Conservation (phyloP, 106 monocot genomes). For the Acanthochlamys bracteata region DNA sequence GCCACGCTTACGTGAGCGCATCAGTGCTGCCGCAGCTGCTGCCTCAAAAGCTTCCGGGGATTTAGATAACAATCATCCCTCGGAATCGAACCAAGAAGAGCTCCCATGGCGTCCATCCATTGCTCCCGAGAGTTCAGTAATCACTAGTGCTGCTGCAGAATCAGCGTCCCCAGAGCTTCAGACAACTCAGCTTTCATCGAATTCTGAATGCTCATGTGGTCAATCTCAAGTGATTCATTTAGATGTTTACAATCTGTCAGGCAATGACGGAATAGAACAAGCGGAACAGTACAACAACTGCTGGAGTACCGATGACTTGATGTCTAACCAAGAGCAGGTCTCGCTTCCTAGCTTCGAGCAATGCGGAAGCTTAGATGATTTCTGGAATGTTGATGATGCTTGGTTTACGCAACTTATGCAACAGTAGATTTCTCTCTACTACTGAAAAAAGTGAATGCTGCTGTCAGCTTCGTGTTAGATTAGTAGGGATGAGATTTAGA, state of each 20-base stretch:
- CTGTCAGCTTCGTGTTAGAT: neutral
- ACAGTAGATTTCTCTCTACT: too few species aligned
- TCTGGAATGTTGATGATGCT: neutral
- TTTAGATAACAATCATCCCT: neutral
- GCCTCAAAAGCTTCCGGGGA: neutral
- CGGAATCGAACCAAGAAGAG: too few species aligned
- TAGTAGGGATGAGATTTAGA: neutral
- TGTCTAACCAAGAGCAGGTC: neutral
- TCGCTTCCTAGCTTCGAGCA: neutral
- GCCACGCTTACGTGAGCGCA: conserved; percentile 22
- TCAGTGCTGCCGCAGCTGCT: conserved; percentile 12
- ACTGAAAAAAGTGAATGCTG: too few species aligned
- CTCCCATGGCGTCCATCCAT: too few species aligned
- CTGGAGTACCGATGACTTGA: neutral
- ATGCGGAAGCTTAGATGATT: neutral
- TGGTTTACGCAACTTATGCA: conserved; percentile 1
- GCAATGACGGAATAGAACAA: neutral
- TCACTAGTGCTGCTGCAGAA: neutral
- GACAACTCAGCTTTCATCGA: neutral
- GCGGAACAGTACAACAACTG: neutral
- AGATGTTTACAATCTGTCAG: too few species aligned
- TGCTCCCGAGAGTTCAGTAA: too few species aligned
- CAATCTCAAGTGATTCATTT: too few species aligned
- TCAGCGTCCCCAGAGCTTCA: neutral
- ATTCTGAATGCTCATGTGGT: too few species aligned